These are phyloP conservation scores for Mesotaenium endlicherianum DNA, from an alignment of 139 green algal genomes.

Conservation along the genomic window DNA sequence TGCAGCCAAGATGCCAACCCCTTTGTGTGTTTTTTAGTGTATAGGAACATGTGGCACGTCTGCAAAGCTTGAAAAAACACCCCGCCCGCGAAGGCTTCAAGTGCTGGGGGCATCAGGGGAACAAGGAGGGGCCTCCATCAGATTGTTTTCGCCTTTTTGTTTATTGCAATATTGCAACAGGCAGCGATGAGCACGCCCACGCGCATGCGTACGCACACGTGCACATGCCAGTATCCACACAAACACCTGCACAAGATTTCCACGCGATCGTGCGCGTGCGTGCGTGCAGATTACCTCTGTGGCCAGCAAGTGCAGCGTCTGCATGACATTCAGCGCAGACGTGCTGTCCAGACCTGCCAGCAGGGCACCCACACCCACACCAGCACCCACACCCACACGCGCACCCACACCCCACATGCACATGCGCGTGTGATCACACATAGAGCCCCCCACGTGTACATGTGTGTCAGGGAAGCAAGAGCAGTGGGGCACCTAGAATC, in stretches of 20 bases:
- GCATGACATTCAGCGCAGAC: conserved; percentile 62
- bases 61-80: too few species aligned
- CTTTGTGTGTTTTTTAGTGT: neutral
- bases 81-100: too few species aligned
- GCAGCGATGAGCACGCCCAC: neutral
- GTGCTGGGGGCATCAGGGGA: too few species aligned
- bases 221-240: neutral
- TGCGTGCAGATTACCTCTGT: neutral
- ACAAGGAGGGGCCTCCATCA: too few species aligned
- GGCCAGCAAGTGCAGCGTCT: conserved; percentile 30
- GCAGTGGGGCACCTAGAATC: too few species aligned
- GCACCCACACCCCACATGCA: neutral
- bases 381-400: neutral
- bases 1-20: neutral
- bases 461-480: too few species aligned
- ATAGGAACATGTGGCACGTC: too few species aligned
- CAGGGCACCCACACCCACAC: neutral
- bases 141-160: too few species aligned
- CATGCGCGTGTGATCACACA: too few species aligned
- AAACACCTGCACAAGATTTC: neutral
- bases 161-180: too few species aligned
- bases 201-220: neutral
- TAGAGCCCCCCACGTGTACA: too few species aligned
- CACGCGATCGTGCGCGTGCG: too few species aligned
- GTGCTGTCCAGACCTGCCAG: conserved; percentile 74